Evolutionary conservation across 371 early-diverging fungal genomes (phyloP), one percentile per base, ranked within the genome.

Genomic region (Mortierella sp.): DNA sequence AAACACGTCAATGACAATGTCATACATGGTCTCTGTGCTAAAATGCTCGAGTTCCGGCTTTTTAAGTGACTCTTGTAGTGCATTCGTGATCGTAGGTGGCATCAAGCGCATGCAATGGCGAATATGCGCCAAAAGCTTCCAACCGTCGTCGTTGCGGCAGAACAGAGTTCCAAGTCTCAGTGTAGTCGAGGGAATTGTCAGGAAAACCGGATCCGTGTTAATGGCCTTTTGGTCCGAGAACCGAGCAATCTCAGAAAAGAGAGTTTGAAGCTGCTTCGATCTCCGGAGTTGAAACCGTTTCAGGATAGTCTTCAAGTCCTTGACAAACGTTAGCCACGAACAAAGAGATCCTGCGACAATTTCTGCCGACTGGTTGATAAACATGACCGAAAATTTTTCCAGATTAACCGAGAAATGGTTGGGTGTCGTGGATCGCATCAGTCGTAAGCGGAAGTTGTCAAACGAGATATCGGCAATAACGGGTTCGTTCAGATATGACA

Each of bases 81-180:
- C 74, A 18, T 83, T 84, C 9, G 82, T 74, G 11, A 64, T 70
- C 4, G 73, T 62, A 23, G 70, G 21, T 7, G 85, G 82, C 84
- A 90, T 85, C 1, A 69, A 62, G 0, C 89, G 80, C 62, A 89
- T 79, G 60, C 89, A 89, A 67, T 91, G 90, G 11, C 95, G 84
- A 70, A 94, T 84, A 46, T 92, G 88, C 4, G 86, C 87, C 6
- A 95, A 68, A 2, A 95, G 61, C 64, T 92, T 94, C 96, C 96
- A 95, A 16, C 92, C 92, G 14, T 85, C 85, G 66, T 92, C 92
- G 15, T 85, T 86, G 64, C 94, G 88, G 60, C 90, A 89, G 60
- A 85, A 83, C 63, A 76, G 61, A 4, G 88, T 86, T 4, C 92
- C 92, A n/a, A 94, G 65, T n/a, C 90, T 75, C 64, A 94, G 87